These are phyloP conservation scores for Aspergillus saccharolyticus DNA, from an alignment of 495 filamentous ascomycete genomes.

Conservation along the genomic window DNA sequence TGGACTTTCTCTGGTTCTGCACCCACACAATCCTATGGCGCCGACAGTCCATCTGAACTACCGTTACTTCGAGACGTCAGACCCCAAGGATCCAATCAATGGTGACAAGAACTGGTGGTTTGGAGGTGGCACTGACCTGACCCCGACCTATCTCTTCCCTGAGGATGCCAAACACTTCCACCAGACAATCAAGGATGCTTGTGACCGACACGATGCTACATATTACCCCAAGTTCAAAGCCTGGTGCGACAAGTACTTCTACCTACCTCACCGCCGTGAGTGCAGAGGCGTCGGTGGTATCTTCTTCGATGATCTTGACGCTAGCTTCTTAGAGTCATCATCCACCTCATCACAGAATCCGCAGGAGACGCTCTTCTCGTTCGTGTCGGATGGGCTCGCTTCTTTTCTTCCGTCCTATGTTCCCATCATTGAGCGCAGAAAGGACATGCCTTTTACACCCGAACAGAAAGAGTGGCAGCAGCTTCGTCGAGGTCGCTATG, in stretches of 20 bases:
- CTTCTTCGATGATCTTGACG: constrained; percentile 97
- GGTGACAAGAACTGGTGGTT: constrained; percentile 91
- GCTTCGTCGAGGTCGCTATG: constrained; percentile 84
- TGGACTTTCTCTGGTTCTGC: constrained; percentile 85
- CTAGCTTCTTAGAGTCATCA: constrained; percentile 45
- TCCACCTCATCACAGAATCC: constrained; percentile 61
- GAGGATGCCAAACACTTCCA: constrained; percentile 98
- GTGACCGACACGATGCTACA: constrained; percentile 84
- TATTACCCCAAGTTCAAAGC: constrained; percentile 97
- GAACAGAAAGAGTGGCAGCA: constrained; percentile 95
- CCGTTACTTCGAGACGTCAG: constrained; percentile 91
- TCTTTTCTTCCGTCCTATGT: constrained; percentile 90
- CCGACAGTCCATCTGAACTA: constrained; percentile 99
- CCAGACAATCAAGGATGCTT: constrained; percentile 82
- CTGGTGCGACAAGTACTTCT: constrained; percentile 98
- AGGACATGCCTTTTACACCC: constrained; percentile 83
- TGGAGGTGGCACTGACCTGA: constrained; percentile 90
- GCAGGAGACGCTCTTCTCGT: constrained; percentile 88
- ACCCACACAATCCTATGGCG: constrained; percentile 92
- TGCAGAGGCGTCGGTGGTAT: constrained; percentile 90
- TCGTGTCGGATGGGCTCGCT: constrained; percentile 74
- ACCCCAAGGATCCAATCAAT: constrained; percentile 54
- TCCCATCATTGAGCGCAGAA: constrained; percentile 79
- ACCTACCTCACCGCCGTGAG: constrained; percentile 84
- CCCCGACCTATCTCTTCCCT: constrained; percentile 89